Percentiles rank a stretch among this genome's conserved stretches.
These are phyloP conservation scores for Neopestalotiopsis sp. DNA, from an alignment of 2,329 filamentous ascomycete genomes.

Conservation along the genomic window DNA sequence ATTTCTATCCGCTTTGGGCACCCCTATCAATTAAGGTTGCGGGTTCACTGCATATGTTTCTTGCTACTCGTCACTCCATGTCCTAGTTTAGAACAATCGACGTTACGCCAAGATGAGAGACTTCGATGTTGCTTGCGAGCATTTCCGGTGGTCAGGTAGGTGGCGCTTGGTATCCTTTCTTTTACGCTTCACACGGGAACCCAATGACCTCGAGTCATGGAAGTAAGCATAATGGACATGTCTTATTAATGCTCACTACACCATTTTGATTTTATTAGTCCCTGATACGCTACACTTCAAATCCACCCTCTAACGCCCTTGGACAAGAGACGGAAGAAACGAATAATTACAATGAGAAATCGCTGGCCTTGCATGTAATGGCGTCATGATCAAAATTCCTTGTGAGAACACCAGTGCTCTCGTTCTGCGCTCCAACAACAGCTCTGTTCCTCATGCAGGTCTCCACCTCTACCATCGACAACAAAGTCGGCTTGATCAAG, in stretches of 20 bases:
- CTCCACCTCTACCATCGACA: neutral
- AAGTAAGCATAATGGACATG: neutral
- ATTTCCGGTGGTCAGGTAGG: neutral
- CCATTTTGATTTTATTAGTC: neutral
- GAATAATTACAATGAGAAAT: neutral
- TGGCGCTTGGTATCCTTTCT: neutral
- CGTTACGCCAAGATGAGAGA: neutral
- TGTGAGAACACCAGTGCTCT: neutral
- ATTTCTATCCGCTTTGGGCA: neutral
- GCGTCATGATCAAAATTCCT: neutral
- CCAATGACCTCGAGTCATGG: neutral
- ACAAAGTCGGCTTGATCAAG: neutral
- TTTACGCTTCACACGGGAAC: neutral
- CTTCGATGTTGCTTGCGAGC: neutral
- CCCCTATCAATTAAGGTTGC: neutral
- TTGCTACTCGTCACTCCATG: too few relatives aligned
- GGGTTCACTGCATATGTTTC: neutral
- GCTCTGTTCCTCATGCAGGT: conserved; percentile 2
- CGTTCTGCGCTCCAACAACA: too few relatives aligned
- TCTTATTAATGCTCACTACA: neutral
- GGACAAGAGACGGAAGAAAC: neutral
- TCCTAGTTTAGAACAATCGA: neutral
- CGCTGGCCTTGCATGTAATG: neutral
- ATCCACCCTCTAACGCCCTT: neutral
- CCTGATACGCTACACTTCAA: neutral